phyloP scores from a whole-genome alignment of 768 basidiomycete genomes.

The Boletellus ananiceps region DNA sequence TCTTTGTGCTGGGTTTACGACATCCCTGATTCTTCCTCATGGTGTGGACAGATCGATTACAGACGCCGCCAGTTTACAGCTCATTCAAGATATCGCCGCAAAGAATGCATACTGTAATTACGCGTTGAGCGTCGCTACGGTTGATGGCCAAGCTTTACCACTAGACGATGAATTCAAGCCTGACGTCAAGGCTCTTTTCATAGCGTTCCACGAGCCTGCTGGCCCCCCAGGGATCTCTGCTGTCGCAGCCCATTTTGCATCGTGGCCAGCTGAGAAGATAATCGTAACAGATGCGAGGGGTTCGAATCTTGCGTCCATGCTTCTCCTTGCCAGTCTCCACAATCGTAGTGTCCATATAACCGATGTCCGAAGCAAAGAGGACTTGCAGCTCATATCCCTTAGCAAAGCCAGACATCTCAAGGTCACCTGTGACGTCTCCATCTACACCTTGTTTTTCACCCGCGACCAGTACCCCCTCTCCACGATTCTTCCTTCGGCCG shows the following conservation, averaged over 20 bases:
- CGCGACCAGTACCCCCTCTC: constrained; percentile 66
- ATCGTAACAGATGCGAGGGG: constrained; percentile 92
- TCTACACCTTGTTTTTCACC: constrained; percentile 88
- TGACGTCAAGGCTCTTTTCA: constrained; percentile 81
- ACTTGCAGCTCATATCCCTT: constrained; percentile 84
- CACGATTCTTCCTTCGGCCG: constrained; percentile 59
- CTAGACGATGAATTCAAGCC: constrained; percentile 73
- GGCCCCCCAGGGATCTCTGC: constrained; percentile 58
- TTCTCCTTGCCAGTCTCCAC: constrained; percentile 91
- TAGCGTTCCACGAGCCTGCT: constrained; percentile 61
- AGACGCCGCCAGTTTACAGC: constrained; percentile 63
- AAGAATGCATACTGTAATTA: constrained; percentile 82
- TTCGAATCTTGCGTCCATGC: constrained; percentile 86
- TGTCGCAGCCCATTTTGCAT: constrained; percentile 81
- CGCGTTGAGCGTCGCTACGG: constrained; percentile 75
- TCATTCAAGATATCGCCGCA: constrained; percentile 59
- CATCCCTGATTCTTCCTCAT: constrained; percentile 71
- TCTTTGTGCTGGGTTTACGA: constrained; percentile 87
- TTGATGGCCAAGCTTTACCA: constrained; percentile 54
- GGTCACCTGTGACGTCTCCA: constrained; percentile 93
- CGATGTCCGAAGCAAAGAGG: constrained; percentile 81
- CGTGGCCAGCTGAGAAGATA: constrained; percentile 89
- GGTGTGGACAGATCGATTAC: constrained; percentile 59
- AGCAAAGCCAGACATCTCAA: constrained; percentile 92
- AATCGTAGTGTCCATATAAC: constrained; percentile 86